These are phyloP conservation scores for Pythium plurisporium DNA, from an alignment of 352 stramenopile genomes.

Conservation along the genomic window DNA sequence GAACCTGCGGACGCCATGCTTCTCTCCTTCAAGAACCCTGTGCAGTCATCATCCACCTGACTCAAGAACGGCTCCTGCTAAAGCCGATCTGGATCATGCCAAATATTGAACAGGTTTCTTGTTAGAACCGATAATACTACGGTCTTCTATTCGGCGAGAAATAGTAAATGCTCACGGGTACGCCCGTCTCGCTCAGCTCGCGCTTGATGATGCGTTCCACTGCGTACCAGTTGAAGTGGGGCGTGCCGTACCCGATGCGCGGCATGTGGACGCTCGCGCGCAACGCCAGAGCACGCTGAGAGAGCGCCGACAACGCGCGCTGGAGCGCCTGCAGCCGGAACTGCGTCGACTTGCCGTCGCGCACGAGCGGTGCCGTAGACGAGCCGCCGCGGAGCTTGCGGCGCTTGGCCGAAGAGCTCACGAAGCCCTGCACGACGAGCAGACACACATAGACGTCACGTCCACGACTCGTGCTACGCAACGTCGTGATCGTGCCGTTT, in stretches of 20 bases:
- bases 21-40: conserved; percentile 12
- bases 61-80: conserved; percentile 5
- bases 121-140: conserved; percentile 9
- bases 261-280: conserved; percentile 66
- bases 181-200: conserved; percentile 45
- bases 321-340: conserved; percentile 67
- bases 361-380: conserved; percentile 29
- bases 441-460: conserved; percentile 54
- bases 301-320: conserved; percentile 37
- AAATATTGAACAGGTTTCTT: too few species aligned
- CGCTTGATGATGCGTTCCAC: conserved; percentile 71
- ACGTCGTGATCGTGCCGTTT: neutral
- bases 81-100: conserved; percentile 13
- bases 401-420: conserved; percentile 33
- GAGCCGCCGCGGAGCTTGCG: conserved; percentile 10
- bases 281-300: conserved; percentile 29
- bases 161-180: conserved; percentile 70
- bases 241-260: conserved; percentile 71
- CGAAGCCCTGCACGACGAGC: conserved; percentile 66
- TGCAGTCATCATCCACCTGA: neutral
- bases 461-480: neutral
- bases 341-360: conserved; percentile 52
- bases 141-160: conserved; percentile 27
- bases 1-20: conserved; percentile 16
- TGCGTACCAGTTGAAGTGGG: conserved; percentile 79